These are phyloP conservation scores for Aspergillus transmontanensis DNA, from an alignment of 2,329 filamentous ascomycete species.

Conservation along the genomic window DNA sequence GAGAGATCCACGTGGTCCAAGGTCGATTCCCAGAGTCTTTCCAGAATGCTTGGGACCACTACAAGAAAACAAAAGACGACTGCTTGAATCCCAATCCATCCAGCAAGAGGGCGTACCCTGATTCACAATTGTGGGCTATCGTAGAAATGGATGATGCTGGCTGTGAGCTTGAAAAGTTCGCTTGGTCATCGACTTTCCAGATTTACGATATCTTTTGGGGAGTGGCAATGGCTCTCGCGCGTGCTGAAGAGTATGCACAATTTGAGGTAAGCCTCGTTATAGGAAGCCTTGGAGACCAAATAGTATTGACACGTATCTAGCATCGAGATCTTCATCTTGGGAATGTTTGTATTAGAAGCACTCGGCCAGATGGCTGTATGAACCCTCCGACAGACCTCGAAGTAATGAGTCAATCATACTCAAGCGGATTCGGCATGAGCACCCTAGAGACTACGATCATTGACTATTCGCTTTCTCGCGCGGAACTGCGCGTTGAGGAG, in stretches of 20 bases:
- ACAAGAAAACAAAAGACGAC: conserved; percentile 44
- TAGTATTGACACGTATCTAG: conserved; percentile 27
- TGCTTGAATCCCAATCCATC: conserved; percentile 60
- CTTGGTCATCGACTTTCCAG: conserved; percentile 47
- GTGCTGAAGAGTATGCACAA: conserved; percentile 60
- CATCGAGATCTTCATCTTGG: conserved; percentile 68
- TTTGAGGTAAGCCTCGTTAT: conserved; percentile 53
- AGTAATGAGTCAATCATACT: conserved; percentile 31
- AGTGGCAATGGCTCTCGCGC: conserved; percentile 62
- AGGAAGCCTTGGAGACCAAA: too few species aligned
- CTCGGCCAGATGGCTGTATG: conserved; percentile 32
- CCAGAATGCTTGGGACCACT: conserved; percentile 46
- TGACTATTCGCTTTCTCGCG: conserved; percentile 69
- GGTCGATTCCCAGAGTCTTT: conserved; percentile 58
- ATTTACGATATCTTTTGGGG: conserved; percentile 70
- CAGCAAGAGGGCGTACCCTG: conserved; percentile 55
- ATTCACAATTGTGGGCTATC: conserved; percentile 63
- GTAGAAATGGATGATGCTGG: conserved; percentile 69
- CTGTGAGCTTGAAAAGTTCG: conserved; percentile 55
- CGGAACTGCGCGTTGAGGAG: conserved; percentile 45
- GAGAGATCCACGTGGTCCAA: conserved; percentile 60
- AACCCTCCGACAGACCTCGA: conserved; percentile 36
- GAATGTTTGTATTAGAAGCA: conserved; percentile 62
- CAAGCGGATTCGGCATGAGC: conserved; percentile 54
- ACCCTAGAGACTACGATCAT: conserved; percentile 65